Conservation (phyloP, 2,329 filamentous ascomycete genomes). For the Penicillium sp. region DNA sequence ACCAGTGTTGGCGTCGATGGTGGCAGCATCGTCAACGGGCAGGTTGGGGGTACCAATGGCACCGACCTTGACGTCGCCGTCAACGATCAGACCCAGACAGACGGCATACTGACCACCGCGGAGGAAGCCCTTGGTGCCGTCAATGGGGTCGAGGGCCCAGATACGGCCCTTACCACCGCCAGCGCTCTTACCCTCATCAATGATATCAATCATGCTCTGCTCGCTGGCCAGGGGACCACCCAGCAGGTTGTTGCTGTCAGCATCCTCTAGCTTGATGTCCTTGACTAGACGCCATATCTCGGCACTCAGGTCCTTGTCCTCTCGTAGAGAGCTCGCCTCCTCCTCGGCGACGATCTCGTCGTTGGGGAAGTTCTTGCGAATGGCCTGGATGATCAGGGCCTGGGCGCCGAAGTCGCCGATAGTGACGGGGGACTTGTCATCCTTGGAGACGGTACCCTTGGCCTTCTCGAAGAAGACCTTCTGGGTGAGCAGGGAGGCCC, state of each 20-base stretch:
- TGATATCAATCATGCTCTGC: constrained; percentile 63
- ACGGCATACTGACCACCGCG: constrained; percentile 97
- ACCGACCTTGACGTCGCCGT: constrained; percentile 91
- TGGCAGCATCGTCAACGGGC: constrained; percentile 77
- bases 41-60: constrained; percentile 96
- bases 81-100: constrained; percentile 87
- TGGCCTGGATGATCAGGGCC: constrained; percentile 89
- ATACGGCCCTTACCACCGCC: constrained; percentile 61
- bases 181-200: constrained; percentile 57
- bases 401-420: constrained; percentile 98
- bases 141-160: constrained; percentile 97
- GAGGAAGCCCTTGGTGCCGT: constrained; percentile 96
- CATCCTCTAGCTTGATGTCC: constrained; percentile 70
- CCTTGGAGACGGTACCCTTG: constrained; percentile 92
- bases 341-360: constrained; percentile 96
- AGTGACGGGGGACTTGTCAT: constrained; percentile 94
- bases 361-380: constrained; percentile 84
- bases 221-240: constrained; percentile 70
- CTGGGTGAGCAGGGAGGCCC: constrained; percentile 76
- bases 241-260: constrained; percentile 66
- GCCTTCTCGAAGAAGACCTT: constrained; percentile 83
- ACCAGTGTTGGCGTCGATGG: constrained; percentile 73
- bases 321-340: constrained; percentile 79
- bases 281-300: constrained; percentile 86
- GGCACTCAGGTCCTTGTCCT: constrained; percentile 69